Evolutionary conservation across 1,139 yeast genomes (phyloP).

Genomic region (Yamadazyma songkhlaensis): DNA sequence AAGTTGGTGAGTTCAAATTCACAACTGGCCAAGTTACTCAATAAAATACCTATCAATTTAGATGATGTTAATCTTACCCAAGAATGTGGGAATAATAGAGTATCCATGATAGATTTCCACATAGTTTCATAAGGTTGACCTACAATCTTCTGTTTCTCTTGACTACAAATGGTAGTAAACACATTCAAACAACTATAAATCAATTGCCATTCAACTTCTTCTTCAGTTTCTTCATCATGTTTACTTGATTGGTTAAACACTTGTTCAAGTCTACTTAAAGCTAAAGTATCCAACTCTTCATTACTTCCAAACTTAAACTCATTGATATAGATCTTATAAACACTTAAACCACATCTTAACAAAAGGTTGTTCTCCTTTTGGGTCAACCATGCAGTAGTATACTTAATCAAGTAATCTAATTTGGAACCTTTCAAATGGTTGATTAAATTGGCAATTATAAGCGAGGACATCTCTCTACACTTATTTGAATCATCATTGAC

Average conservation of each 20-base stretch:
- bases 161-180: conserved; percentile 40
- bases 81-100: conserved; percentile 80
- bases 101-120: conserved; percentile 55
- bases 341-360: conserved; percentile 73
- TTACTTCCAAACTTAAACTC: conserved; percentile 47
- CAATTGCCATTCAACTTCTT: conserved; percentile 66
- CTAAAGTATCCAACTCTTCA: conserved; percentile 37
- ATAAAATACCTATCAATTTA: conserved; percentile 55
- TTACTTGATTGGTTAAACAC: conserved; percentile 33
- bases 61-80: conserved; percentile 81
- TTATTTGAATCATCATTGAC: conserved; percentile 77
- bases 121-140: conserved; percentile 25
- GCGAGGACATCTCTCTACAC: conserved; percentile 83
- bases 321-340: conserved; percentile 61
- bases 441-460: conserved; percentile 57
- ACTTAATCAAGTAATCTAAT: conserved; percentile 52
- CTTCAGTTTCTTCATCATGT: conserved; percentile 24
- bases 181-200: conserved; percentile 65
- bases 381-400: conserved; percentile 65
- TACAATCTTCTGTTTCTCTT: conserved; percentile 30
- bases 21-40: conserved; percentile 38
- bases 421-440: conserved; percentile 41
- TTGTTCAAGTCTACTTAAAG: conserved; percentile 31
- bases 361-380: conserved; percentile 54
- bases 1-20: conserved; percentile 30